These are phyloP conservation scores for Alternaria sp. DNA, from an alignment of 2,329 filamentous ascomycete species.

Conservation along the genomic window DNA sequence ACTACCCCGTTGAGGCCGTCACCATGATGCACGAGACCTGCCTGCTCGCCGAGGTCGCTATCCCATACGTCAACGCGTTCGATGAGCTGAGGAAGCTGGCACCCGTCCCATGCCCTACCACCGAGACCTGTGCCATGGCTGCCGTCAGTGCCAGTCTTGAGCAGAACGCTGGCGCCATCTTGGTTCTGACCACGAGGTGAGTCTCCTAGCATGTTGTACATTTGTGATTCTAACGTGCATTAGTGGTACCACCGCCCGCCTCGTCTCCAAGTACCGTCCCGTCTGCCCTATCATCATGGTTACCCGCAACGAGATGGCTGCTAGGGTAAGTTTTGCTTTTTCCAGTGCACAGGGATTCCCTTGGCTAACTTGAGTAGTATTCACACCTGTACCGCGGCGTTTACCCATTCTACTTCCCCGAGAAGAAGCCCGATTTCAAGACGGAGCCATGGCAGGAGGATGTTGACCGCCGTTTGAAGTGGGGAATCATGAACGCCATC, in stretches of 20 bases:
- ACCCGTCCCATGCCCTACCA: slow-evolving; percentile 81
- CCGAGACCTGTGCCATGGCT: slow-evolving; percentile 96
- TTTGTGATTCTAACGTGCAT: slow-evolving; percentile 22
- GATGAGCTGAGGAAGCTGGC: slow-evolving; percentile 89
- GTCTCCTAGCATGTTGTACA: slow-evolving; percentile 19
- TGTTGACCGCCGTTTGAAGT: slow-evolving; percentile 96
- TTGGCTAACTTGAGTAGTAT: slow-evolving; percentile 59
- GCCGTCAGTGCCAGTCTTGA: slow-evolving; percentile 95
- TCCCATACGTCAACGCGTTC: slow-evolving; percentile 95
- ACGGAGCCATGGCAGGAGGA: slow-evolving; percentile 98
- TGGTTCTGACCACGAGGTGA: slow-evolving; percentile 90
- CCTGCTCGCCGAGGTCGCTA: slow-evolving; percentile 94
- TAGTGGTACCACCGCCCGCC: slow-evolving; percentile 88
- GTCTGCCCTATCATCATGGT: slow-evolving; percentile 99
- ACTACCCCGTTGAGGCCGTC: slow-evolving; percentile 90
- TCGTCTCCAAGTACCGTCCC: slow-evolving; percentile 97
- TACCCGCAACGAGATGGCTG: slow-evolving; percentile 81
- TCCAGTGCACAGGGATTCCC: not conserved
- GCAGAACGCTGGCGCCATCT: slow-evolving; percentile 93
- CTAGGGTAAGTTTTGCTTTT: slow-evolving; percentile 62
- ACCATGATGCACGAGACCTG: slow-evolving; percentile 99
- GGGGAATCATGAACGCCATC: slow-evolving; percentile 88
- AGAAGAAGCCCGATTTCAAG: slow-evolving; percentile 93
- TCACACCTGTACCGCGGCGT: slow-evolving; percentile 96
- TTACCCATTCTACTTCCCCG: slow-evolving; percentile 94